Base-by-base conservation (phyloP, 2,329 filamentous ascomycete species). In the Ophiostoma sp. region DNA sequence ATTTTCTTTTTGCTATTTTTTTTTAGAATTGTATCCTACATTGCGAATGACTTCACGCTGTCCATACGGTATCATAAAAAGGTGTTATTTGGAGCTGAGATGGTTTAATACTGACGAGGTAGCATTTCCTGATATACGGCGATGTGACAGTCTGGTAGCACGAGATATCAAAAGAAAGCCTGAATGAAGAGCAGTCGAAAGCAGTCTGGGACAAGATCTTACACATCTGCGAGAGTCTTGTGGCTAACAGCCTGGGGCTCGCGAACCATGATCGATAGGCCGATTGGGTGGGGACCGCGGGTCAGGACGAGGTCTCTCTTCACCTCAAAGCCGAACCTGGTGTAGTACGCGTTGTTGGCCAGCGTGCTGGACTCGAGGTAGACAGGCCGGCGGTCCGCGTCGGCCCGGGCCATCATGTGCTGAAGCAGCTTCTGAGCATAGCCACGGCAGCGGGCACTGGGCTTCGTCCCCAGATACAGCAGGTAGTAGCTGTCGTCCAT, bases 211-310 rank as follows among this genome's bases (percentile, higher is more conserved):
- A 27, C 27, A 27, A 27, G 27, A 55, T 18, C 27, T 18, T 55
- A 55, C 49, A 55, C 49, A n/a, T 18, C 40, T 16, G 60, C 60
- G 6, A 18, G 58, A n/a, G 58, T 44, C 45, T 66, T 62, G 16
- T 76, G 74, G 67, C 73, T 72, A 64, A 72, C 72, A 58, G 73
- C 69, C 74, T 79, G 80, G 66, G 90, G 89, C 81, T 93, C 89
- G 70, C 91, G 83, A 66, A 94, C 88, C 91, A 96, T 96, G 78
- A 93, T 89, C 75, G 90, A 89, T 76, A 94, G 80, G 69, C 81
- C 81, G 65, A 93, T 83, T 41, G 88, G 85, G 70, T 83, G 80
- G 41, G 78, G 76, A 9, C 82, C 85, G 65, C 87, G 80, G 74
- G 83, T 80, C 73, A 93, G 80, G 75, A 84, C 82, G 72, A 94